A percentile compares a stretch with the other conserved stretches of the same genome.
Evolutionary conservation across 495 filamentous ascomycete genomes (phyloP).

Genomic region (Neurospora sp.): DNA sequence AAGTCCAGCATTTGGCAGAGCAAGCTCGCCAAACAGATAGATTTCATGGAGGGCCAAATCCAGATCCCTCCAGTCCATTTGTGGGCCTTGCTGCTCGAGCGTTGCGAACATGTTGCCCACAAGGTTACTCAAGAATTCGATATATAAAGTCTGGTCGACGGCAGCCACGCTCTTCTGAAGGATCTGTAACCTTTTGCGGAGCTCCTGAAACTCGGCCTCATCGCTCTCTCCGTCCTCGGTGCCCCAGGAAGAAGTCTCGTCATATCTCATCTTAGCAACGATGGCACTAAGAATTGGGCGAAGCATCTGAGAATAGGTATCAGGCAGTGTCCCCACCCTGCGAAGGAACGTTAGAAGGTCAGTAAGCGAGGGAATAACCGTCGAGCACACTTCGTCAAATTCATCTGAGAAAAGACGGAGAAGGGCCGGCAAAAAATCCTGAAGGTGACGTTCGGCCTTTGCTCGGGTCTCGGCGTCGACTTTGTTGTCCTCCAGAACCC

Average conservation of each 20-base stretch:
- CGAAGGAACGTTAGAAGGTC: conserved; percentile 83
- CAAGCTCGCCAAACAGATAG: conserved; percentile 90
- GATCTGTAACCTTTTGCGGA: conserved; percentile 77
- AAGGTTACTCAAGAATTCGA: conserved; percentile 72
- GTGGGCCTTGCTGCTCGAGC: conserved; percentile 55
- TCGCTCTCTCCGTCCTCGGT: conserved; percentile 91
- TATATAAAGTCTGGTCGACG: conserved; percentile 75
- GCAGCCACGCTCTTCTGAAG: conserved; percentile 83
- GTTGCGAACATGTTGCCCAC: conserved; percentile 74
- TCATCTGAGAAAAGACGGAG: conserved; percentile 94
- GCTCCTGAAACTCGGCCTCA: conserved; percentile 95
- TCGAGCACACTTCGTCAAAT: conserved; percentile 94
- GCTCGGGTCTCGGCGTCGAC: conserved; percentile 44
- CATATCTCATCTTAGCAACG: conserved; percentile 90
- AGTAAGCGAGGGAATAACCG: conserved; percentile 80
- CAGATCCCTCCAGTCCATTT: conserved; percentile 88
- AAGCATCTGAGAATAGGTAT: conserved; percentile 66
- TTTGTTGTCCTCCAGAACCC: conserved; percentile 49
- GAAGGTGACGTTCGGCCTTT: conserved; percentile 64
- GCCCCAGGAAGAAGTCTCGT: conserved; percentile 89
- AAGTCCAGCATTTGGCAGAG: conserved; percentile 71
- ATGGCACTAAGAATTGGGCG: conserved; percentile 83
- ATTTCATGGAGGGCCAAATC: conserved; percentile 96
- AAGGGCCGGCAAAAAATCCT: conserved; percentile 72
- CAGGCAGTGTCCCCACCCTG: conserved; percentile 57